Conservation (phyloP, 1,139 yeast genomes). For the Magnusiomyces fungicola region DNA sequence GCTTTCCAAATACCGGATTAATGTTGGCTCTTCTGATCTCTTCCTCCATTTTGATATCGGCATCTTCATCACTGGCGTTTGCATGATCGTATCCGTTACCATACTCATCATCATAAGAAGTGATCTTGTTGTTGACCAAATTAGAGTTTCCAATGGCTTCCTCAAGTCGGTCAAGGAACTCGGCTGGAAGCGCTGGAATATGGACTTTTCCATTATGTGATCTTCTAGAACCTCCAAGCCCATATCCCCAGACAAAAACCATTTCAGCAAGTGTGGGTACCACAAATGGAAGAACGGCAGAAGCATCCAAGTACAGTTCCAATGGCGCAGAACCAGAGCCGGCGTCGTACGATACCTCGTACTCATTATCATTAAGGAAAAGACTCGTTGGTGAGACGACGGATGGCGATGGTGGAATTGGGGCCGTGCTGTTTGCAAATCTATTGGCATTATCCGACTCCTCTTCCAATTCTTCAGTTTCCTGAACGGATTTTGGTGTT, state of each 20-base stretch:
- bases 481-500: conserved; percentile 3
- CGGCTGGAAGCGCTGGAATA: conserved; percentile 36
- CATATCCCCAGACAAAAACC: conserved; percentile 39
- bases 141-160: neutral
- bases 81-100: neutral
- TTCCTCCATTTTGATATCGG: conserved; percentile 5
- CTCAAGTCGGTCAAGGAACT: conserved; percentile 35
- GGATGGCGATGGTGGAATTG: conserved; percentile 12
- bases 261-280: conserved; percentile 36
- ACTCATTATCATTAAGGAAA: conserved; percentile 16
- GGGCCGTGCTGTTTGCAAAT: conserved; percentile 11
- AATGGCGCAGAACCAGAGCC: neutral
- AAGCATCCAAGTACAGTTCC: conserved; percentile 30
- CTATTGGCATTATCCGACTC: conserved; percentile 15
- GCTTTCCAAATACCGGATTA: conserved; percentile 21
- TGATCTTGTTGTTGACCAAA: neutral
- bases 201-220: conserved; percentile 30
- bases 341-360: no score
- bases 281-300: conserved; percentile 31
- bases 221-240: conserved; percentile 33
- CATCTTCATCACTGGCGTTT: neutral
- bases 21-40: conserved; percentile 6
- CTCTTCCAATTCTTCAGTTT: conserved; percentile 9
- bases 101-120: neutral
- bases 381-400: conserved; percentile 11